A percentile compares a stretch with the other conserved stretches of the same genome.
These are phyloP conservation scores for Dictyostelium citrinum DNA, from an alignment of 78 protist genomes.

Conservation along the genomic window DNA sequence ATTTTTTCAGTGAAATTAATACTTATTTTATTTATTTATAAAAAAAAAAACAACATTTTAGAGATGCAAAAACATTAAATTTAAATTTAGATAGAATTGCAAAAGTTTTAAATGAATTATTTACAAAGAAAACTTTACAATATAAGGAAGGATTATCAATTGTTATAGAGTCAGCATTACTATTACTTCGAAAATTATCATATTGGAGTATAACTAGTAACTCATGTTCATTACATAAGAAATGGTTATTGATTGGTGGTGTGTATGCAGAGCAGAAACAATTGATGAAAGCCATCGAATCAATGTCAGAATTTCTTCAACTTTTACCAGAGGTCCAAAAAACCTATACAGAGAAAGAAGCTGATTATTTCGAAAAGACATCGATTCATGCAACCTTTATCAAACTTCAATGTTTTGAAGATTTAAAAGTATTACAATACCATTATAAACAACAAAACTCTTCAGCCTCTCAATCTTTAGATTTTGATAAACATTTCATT, in stretches of 20 bases:
- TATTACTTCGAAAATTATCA: neutral
- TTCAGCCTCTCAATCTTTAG: neutral
- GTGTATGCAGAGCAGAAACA: neutral
- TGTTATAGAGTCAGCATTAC: neutral
- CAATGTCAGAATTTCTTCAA: neutral
- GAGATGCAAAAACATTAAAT: conserved; percentile 10
- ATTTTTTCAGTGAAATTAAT: no score
- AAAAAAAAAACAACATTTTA: neutral
- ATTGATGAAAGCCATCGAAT: neutral
- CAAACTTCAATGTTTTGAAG: conserved; percentile 28
- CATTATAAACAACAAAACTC: neutral
- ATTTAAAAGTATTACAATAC: neutral
- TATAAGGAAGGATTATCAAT: neutral
- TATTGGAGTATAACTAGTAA: neutral
- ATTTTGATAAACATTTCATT: neutral
- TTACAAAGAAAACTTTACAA: neutral
- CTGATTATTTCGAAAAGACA: conserved; percentile 12
- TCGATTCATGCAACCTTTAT: neutral
- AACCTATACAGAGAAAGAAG: neutral
- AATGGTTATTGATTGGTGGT: conserved; percentile 43
- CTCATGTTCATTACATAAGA: conserved; percentile 5
- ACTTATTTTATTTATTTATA: no score
- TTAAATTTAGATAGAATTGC: neutral
- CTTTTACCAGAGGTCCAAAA: neutral
- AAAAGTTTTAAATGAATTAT: conserved; percentile 3